Evolutionary conservation across 164 flowering plant species (phyloP), one percentile per base, ranked within the genome.

Genomic region (Stephania yunnanensis): DNA sequence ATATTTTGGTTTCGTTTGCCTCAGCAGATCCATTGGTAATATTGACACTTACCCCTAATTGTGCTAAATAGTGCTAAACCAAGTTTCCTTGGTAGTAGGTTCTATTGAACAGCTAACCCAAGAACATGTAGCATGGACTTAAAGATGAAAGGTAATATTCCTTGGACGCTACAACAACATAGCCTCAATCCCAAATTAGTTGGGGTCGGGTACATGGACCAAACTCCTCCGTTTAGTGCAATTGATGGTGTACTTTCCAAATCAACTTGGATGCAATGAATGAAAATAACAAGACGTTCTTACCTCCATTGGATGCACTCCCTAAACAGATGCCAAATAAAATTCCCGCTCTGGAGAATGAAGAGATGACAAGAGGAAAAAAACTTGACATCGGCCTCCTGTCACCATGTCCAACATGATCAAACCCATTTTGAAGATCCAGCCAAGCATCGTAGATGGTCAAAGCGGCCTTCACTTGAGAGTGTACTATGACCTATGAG

Each of bases 401-500:
- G 81, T 87, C 86, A 78, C 80, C 85, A 79, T 80, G 75, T 73
- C 89, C 89, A 77, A 85, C 70, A 84, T 94, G 98, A 75, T 82
- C 83, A 86, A 96, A 92, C 73, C 99, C 97, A 83, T 82, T 89
- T 89, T 94, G 98, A 81, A 96, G 99, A 83, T 92, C 94, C 77
- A 96, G 86, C 97, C 97, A 92, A 74, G 97, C 97, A 90, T 94
- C 98, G 82, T 81, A 78, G 75, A 96, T 83, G 69, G 91, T 89
- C 80, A 92, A 81, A 64, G 88, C 83, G 77, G 97, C 93, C 81
- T 92, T 91, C 76, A 96, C 97, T 85, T 92, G 97, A 52, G 99
- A 96, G 73, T 91, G 91, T 46, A 96, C 80, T 70, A 86, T 90
- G 75, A 94, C 97, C 99, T 95, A 80, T 13, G 19, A 61, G 20